These are phyloP conservation scores for Arthrobotrys iridis DNA, from an alignment of 2,329 filamentous ascomycete genomes.

Conservation along the genomic window DNA sequence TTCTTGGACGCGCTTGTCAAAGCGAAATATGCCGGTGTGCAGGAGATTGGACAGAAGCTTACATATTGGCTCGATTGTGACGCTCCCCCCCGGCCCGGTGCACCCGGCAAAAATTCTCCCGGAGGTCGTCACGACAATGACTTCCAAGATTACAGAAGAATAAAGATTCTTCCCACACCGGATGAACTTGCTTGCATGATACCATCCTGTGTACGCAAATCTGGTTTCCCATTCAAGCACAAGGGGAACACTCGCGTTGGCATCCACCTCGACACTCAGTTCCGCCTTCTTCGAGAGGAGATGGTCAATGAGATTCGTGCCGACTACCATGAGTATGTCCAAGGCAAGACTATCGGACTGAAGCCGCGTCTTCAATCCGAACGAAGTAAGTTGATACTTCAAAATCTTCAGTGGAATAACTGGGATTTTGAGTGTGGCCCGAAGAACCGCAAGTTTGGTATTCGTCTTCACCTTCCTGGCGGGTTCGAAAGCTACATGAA, in stretches of 20 bases:
- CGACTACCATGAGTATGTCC: conserved; percentile 67
- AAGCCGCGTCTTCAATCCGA: conserved; percentile 58
- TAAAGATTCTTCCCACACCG: conserved; percentile 72
- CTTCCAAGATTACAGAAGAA: conserved; percentile 69
- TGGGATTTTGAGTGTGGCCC: conserved; percentile 63
- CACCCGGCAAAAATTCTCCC: conserved; percentile 59
- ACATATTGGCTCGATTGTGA: conserved; percentile 37
- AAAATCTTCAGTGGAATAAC: conserved; percentile 58
- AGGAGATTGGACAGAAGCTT: conserved; percentile 9
- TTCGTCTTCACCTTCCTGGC: conserved; percentile 62
- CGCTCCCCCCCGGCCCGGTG: neutral
- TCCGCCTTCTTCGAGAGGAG: conserved; percentile 76
- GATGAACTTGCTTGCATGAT: conserved; percentile 70
- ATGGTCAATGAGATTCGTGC: conserved; percentile 74
- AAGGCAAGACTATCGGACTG: conserved; percentile 63
- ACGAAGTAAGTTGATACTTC: conserved; percentile 61
- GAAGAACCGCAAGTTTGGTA: conserved; percentile 38
- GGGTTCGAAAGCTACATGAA: conserved; percentile 59
- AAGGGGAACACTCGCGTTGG: conserved; percentile 61
- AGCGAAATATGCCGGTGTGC: neutral
- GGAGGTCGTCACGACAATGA: conserved; percentile 82
- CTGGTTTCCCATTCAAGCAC: conserved; percentile 61
- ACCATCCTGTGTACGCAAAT: conserved; percentile 68
- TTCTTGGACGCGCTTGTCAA: neutral
- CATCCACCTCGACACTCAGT: conserved; percentile 74